Evolutionary conservation across 2,329 filamentous ascomycete species (phyloP).

Genomic region (Xylaria sp.): DNA sequence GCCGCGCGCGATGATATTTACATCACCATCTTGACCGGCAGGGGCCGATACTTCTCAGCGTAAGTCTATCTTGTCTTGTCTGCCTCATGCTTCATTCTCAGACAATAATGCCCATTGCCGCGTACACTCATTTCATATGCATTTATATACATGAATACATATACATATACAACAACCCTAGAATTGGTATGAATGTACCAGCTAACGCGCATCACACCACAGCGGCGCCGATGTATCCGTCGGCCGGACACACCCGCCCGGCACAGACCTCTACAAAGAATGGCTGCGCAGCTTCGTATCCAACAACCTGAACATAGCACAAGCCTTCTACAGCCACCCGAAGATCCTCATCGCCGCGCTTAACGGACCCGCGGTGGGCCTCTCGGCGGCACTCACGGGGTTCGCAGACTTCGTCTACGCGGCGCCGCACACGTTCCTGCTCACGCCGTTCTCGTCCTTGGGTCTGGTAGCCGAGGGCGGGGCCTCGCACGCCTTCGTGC

Average conservation of each 20-base stretch:
- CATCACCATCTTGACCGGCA: conserved; percentile 84
- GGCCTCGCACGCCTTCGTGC: conserved; percentile 77
- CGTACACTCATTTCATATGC: too few species aligned
- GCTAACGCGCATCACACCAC: neutral
- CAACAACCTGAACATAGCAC: conserved; percentile 88
- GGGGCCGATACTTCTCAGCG: conserved; percentile 88
- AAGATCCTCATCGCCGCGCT: conserved; percentile 92
- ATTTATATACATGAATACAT: too few species aligned
- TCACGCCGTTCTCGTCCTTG: conserved; percentile 89
- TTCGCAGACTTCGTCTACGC: conserved; percentile 94
- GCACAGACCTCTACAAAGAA: conserved; percentile 50
- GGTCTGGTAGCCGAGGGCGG: conserved; percentile 91
- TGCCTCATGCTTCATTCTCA: too few species aligned
- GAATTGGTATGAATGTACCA: too few species aligned
- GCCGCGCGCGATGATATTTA: conserved; percentile 79
- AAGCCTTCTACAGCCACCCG: conserved; percentile 89
- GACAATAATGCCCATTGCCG: neutral
- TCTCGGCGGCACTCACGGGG: conserved; percentile 81
- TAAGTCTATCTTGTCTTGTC: conserved; percentile 51
- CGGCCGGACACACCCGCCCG: conserved; percentile 1
- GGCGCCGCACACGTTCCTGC: conserved; percentile 78
- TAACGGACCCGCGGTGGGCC: conserved; percentile 89
- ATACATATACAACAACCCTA: neutral
- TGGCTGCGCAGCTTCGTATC: conserved; percentile 76
- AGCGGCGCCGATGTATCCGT: conserved; percentile 33